Conservation (phyloP, 2,329 filamentous ascomycete genomes). For the Pseudofabraea citricarpa region DNA sequence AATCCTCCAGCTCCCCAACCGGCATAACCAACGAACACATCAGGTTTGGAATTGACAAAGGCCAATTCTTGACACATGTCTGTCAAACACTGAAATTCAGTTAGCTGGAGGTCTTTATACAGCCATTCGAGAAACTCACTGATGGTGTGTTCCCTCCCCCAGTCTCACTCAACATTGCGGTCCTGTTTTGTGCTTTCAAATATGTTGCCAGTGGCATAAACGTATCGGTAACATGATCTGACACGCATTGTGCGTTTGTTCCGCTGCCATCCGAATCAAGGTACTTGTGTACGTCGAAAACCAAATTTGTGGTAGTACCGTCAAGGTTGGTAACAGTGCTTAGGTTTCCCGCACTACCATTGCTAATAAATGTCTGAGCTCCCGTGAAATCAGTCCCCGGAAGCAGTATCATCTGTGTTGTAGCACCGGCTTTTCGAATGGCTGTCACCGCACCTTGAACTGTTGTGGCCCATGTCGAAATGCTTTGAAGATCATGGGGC, state of each 20-base stretch:
- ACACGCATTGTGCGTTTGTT: conserved; percentile 45
- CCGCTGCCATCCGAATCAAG: conserved; percentile 54
- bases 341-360: conserved; percentile 46
- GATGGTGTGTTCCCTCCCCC: conserved; percentile 32
- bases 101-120: conserved; percentile 13
- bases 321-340: conserved; percentile 53
- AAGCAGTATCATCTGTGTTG: conserved; percentile 53
- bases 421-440: conserved; percentile 61
- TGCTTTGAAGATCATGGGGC: conserved; percentile 52
- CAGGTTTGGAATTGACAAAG: conserved; percentile 24
- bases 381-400: conserved; percentile 57
- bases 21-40: conserved; percentile 33
- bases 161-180: conserved; percentile 48
- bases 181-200: conserved; percentile 40
- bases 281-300: conserved; percentile 58
- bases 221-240: conserved; percentile 42
- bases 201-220: conserved; percentile 43
- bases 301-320: conserved; percentile 48
- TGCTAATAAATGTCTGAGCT: conserved; percentile 42
- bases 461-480: conserved; percentile 56
- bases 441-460: conserved; percentile 60
- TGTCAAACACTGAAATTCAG: not conserved
- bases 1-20: conserved; percentile 34
- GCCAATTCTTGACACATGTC: not conserved
- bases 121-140: conserved; percentile 5